Evolutionary conservation across 108 stramenopile species (phyloP), one percentile per base, ranked within the genome.

Genomic region (Fragilaria crotonensis): DNA sequence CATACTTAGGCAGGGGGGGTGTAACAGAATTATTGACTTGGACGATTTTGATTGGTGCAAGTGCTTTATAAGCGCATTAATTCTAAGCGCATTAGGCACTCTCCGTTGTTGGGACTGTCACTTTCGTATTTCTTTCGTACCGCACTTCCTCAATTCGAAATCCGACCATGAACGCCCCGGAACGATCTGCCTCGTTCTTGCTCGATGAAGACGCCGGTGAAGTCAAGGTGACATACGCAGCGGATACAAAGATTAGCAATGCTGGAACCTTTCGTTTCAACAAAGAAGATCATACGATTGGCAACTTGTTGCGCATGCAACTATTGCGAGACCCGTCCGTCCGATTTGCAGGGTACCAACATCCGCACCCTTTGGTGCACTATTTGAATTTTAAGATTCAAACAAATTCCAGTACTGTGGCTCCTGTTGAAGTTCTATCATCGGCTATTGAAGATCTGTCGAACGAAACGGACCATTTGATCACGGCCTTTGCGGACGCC

Each of bases 251-350:
- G 70, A 85, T 93, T 17, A 73, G 92, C 30, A 95, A 96, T 54
- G 92, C 95, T 0, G 97, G 97, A 25, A 96, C 93, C 20, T 96
- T 98, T 60, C 83, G 83, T 47, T 79, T 98, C 60, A 96, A 94
- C 68, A 96, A 96, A 59, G 97, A 98, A 73, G 97, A 98, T 71
- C 97, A 98, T 68, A 98, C 97, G 0, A 58, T 98, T 17, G 90
- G 84, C 0, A 98, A 98, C 60, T 72, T 98, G 23, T 62, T 98
- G 45, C 88, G 97, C 2, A 91, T 95, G 90, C 95, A 98, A 66
- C 77, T 96, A 9, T 78, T 98, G 31, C 74, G 87, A 18, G 94
- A 96, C 65, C 83, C 85, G 26, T 57, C 71, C 20, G 95, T 96
- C 1, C 82, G 88, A 28, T 93, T 88, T 63, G 89, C 85, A 17